phyloP scores from a whole-genome alignment of 495 filamentous ascomycete species.

The Penicillium tannophilum region DNA sequence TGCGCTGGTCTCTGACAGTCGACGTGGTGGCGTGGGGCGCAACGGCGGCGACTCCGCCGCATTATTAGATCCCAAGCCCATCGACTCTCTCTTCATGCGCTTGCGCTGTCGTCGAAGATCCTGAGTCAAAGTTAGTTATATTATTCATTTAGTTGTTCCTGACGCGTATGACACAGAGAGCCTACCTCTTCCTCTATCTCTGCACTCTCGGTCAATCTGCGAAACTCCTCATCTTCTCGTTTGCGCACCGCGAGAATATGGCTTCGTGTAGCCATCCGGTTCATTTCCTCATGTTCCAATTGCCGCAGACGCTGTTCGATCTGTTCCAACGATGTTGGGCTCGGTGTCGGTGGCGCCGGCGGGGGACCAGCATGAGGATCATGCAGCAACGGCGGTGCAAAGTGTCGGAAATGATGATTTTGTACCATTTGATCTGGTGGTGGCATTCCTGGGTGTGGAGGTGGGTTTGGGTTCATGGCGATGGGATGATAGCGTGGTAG shows the following conservation, averaged over 20 bases:
- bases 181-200: constrained; percentile 53
- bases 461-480: constrained; percentile 49
- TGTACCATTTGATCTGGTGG: constrained; percentile 42
- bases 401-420: constrained; percentile 44
- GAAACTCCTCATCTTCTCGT: constrained; percentile 53
- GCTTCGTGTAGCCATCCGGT: constrained; percentile 45
- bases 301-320: constrained; percentile 49
- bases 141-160: background rate
- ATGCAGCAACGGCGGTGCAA: constrained; percentile 34
- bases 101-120: constrained; percentile 52
- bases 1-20: constrained; percentile 51
- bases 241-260: constrained; percentile 48
- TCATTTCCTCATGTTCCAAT: constrained; percentile 51
- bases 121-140: constrained; percentile 25
- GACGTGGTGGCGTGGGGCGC: constrained; percentile 46
- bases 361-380: constrained; percentile 37
- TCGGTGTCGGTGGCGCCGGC: constrained; percentile 31
- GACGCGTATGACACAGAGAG: background rate
- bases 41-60: constrained; percentile 45
- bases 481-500: constrained; percentile 50
- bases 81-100: constrained; percentile 49
- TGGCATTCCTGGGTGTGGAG: constrained; percentile 36
- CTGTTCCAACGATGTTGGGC: constrained; percentile 40
- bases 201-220: constrained; percentile 48
- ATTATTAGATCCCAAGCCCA: constrained; percentile 44